These are phyloP conservation scores for Kalanchoe fedtschenkoi DNA, from an alignment of 164 flowering plant genomes.

Conservation along the genomic window DNA sequence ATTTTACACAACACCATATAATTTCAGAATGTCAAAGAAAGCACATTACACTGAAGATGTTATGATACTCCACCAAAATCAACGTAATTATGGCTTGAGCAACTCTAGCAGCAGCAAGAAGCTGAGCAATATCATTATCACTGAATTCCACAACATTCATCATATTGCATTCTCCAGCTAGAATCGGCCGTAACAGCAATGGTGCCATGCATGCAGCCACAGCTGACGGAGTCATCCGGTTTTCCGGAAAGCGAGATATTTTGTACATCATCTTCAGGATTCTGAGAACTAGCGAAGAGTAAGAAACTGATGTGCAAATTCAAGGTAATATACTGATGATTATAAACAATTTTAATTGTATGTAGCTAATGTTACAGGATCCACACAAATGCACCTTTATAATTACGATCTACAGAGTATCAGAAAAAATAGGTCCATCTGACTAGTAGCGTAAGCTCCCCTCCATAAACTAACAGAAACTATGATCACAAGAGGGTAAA, in stretches of 20 bases:
- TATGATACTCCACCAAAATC: constrained; percentile 87
- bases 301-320: neutral
- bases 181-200: constrained; percentile 77
- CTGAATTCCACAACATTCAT: constrained; percentile 70
- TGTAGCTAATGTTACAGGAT: too few relatives aligned
- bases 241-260: constrained; percentile 72
- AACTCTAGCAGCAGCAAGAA: constrained; percentile 95
- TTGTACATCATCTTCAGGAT: constrained; percentile 92
- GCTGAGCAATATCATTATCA: constrained; percentile 87
- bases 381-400: too few relatives aligned
- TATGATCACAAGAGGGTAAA: too few relatives aligned
- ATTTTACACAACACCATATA: neutral
- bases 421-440: too few relatives aligned
- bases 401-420: too few relatives aligned
- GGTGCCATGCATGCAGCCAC: constrained; percentile 99
- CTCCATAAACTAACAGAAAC: too few relatives aligned
- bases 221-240: constrained; percentile 90
- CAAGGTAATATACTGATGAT: too few relatives aligned
- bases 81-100: constrained; percentile 85
- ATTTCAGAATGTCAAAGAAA: neutral
- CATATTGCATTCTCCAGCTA: constrained; percentile 93
- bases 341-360: too few relatives aligned
- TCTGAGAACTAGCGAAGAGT: constrained; percentile 23
- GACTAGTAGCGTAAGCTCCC: too few relatives aligned
- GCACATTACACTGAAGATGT: constrained; percentile 68